Evolutionary conservation across 768 basidiomycete genomes (phyloP).

Genomic region (Leccinum fibrillosum): DNA sequence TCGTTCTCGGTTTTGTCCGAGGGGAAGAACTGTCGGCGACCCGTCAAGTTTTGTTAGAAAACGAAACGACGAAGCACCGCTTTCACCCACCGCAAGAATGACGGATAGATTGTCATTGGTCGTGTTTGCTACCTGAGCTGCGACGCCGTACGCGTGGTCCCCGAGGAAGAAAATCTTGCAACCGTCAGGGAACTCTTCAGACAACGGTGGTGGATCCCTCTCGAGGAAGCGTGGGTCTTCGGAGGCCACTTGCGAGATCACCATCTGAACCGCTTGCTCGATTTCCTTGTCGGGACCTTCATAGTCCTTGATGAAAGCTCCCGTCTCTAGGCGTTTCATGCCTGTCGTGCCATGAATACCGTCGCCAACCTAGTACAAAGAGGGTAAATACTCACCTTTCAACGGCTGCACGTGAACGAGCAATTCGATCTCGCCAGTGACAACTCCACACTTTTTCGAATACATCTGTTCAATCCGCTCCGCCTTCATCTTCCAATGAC

Average conservation of each 20-base stretch:
- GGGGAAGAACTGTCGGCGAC: slow-evolving; percentile 69
- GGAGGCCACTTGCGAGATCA: slow-evolving; percentile 71
- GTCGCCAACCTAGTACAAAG: neutral
- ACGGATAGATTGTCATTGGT: slow-evolving; percentile 72
- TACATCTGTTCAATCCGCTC: slow-evolving; percentile 81
- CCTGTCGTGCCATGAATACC: slow-evolving; percentile 43
- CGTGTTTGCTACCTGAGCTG: slow-evolving; percentile 82
- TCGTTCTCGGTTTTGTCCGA: slow-evolving; percentile 78
- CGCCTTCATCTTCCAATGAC: slow-evolving; percentile 76
- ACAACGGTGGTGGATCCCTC: slow-evolving; percentile 73
- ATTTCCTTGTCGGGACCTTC: slow-evolving; percentile 77
- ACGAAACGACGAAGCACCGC: neutral
- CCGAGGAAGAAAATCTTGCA: slow-evolving; percentile 96
- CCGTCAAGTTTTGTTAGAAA: slow-evolving; percentile 1
- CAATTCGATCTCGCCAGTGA: slow-evolving; percentile 78
- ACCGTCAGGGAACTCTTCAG: slow-evolving; percentile 86
- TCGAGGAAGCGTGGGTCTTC: slow-evolving; percentile 91
- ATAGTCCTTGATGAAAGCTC: slow-evolving; percentile 94
- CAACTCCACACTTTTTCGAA: slow-evolving; percentile 85
- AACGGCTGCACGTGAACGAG: slow-evolving; percentile 87
- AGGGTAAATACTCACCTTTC: slow-evolving; percentile 58
- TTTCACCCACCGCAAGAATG: slow-evolving; percentile 68
- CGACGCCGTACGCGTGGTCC: slow-evolving; percentile 92
- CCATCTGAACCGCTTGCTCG: slow-evolving; percentile 86
- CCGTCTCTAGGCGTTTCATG: slow-evolving; percentile 83